Evolutionary conservation across 129 eudicot genomes (phyloP).

Genomic region (Helichrysum umbraculigerum): DNA sequence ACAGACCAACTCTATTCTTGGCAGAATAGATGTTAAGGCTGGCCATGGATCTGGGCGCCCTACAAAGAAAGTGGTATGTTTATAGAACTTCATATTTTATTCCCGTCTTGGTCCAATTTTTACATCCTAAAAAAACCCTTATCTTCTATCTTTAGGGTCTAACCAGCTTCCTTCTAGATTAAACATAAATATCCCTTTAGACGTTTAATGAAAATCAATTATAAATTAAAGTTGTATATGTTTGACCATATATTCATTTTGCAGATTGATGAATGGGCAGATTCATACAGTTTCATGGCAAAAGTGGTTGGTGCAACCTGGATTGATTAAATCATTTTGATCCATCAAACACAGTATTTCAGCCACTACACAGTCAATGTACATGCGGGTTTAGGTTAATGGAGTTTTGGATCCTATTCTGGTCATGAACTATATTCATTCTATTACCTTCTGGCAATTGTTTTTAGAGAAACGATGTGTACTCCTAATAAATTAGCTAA

Average conservation of each 20-base stretch:
- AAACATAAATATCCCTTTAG: background rate
- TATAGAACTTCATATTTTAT: background rate
- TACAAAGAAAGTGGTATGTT: slow-evolving; percentile 45
- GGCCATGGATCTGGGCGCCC: slow-evolving; percentile 52
- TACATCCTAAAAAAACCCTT: background rate
- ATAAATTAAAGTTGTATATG: background rate
- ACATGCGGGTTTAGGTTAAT: background rate
- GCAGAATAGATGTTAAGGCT: slow-evolving; percentile 45
- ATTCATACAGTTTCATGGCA: slow-evolving; percentile 47
- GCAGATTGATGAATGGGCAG: slow-evolving; percentile 51
- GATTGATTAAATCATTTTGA: slow-evolving; percentile 32
- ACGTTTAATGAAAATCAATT: background rate
- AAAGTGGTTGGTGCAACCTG: slow-evolving; percentile 43
- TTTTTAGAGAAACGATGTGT: background rate
- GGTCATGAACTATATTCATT: background rate
- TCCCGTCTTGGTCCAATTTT: background rate
- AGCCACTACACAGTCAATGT: background rate
- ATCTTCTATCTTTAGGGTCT: background rate
- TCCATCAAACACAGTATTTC: background rate
- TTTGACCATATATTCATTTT: slow-evolving; percentile 14
- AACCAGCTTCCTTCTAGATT: background rate
- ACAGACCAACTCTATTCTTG: slow-evolving; percentile 47
- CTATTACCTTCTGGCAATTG: background rate
- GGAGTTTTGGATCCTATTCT: background rate
- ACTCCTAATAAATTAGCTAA: background rate